phyloP scores from a whole-genome alignment of 108 stramenopile species.

The Aurantiochytrium sp. region DNA sequence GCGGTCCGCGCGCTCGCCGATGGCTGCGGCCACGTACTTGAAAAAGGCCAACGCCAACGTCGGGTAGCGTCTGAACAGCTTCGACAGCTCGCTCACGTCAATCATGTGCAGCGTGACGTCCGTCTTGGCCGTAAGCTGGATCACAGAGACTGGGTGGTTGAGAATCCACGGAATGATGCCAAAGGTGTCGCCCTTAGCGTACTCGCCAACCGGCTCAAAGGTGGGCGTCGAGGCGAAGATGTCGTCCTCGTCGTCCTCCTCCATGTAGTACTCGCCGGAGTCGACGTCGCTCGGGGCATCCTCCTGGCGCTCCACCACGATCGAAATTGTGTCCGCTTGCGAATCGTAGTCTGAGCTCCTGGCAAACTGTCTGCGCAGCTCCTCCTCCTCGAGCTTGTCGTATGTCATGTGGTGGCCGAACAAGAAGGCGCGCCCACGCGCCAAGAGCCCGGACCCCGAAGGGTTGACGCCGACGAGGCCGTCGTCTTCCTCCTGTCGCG shows the following conservation, averaged over 20 bases:
- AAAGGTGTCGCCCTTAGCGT: background rate
- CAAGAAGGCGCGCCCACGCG: background rate
- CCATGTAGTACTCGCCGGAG: background rate
- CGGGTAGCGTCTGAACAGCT: background rate
- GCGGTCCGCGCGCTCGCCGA: slow-evolving; percentile 10
- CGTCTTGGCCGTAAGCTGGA: slow-evolving; percentile 2
- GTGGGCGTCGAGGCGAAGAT: background rate
- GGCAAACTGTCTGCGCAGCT: background rate
- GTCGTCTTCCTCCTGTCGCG: background rate
- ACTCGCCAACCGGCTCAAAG: background rate
- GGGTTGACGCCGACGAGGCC: background rate
- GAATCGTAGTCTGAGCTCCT: background rate
- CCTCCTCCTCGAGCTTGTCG: background rate
- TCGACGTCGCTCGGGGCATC: background rate
- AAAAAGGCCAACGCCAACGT: slow-evolving; percentile 21
- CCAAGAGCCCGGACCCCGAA: background rate
- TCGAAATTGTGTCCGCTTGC: background rate
- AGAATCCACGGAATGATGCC: slow-evolving; percentile 24
- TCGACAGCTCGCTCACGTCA: background rate
- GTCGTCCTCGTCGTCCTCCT: background rate
- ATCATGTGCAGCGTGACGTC: background rate
- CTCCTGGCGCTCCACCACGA: background rate
- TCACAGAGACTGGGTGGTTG: background rate
- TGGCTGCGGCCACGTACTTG: background rate
- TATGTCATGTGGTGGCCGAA: background rate